Evolutionary conservation across 805 yeast genomes (phyloP).

Genomic region (Blastobotrys mokoenaii): DNA sequence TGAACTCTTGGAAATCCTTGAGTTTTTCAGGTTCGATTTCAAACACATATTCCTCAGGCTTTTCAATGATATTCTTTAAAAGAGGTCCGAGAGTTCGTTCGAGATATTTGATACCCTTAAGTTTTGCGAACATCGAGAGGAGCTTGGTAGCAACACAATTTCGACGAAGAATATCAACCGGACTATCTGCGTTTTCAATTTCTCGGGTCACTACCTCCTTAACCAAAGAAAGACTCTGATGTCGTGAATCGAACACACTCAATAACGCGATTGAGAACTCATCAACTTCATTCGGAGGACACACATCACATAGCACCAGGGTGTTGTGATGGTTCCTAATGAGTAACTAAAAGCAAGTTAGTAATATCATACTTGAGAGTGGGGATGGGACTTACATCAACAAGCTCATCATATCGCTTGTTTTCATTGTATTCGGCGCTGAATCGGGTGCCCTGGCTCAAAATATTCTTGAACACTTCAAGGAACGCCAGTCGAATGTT

Average conservation of each 20-base stretch:
- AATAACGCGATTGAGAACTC: slow-evolving; percentile 59
- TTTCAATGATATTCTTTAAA: slow-evolving; percentile 41
- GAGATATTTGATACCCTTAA: slow-evolving; percentile 57
- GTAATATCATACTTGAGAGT: background rate
- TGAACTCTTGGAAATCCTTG: slow-evolving; percentile 28
- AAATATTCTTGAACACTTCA: slow-evolving; percentile 66
- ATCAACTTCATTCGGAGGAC: slow-evolving; percentile 64
- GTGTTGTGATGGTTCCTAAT: slow-evolving; percentile 29
- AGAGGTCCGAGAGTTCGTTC: slow-evolving; percentile 45
- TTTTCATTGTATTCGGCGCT: slow-evolving; percentile 14
- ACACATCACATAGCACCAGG: slow-evolving; percentile 47
- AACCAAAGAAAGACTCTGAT: slow-evolving; percentile 33
- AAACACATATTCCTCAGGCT: slow-evolving; percentile 39
- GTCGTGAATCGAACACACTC: slow-evolving; percentile 41
- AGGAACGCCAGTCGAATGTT: slow-evolving; percentile 64
- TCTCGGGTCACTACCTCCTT: slow-evolving; percentile 52
- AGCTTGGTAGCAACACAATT: slow-evolving; percentile 78
- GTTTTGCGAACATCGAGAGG: slow-evolving; percentile 59
- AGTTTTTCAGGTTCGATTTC: slow-evolving; percentile 50
- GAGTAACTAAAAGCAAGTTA: slow-evolving; percentile 9
- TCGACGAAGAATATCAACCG: slow-evolving; percentile 68
- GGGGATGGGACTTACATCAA: slow-evolving; percentile 6
- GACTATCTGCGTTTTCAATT: slow-evolving; percentile 48
- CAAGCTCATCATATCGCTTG: slow-evolving; percentile 18
- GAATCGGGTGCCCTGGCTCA: slow-evolving; percentile 29